phyloP scores from a whole-genome alignment of 2,329 filamentous ascomycete species.

The Arthrobotrys pseudoclavata region DNA sequence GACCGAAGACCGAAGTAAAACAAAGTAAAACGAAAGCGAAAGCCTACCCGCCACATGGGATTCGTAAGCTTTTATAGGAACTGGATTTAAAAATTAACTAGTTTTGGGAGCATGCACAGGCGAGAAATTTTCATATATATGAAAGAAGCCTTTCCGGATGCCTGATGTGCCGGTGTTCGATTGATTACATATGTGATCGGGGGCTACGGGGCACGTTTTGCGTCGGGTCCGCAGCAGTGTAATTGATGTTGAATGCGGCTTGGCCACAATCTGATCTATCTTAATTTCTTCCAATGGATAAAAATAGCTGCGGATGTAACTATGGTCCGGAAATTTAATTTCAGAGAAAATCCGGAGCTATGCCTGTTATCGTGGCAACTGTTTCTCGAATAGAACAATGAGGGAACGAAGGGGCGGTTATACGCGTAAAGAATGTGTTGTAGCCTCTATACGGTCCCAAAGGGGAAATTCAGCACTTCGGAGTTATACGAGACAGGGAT shows the following conservation, averaged over 20 bases:
- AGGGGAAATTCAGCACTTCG: slow-evolving; percentile 40
- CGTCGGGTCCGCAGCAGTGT: slow-evolving; percentile 26
- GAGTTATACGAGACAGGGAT: slow-evolving; percentile 33
- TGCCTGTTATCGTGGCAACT: neutral
- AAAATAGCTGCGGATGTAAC: slow-evolving; percentile 29
- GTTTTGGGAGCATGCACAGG: slow-evolving; percentile 20
- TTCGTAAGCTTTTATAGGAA: slow-evolving; percentile 41
- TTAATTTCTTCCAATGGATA: slow-evolving; percentile 12
- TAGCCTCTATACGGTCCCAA: slow-evolving; percentile 49
- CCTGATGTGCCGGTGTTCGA: slow-evolving; percentile 3
- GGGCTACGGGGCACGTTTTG: slow-evolving; percentile 15
- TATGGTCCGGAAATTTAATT: slow-evolving; percentile 21
- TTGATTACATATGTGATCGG: neutral
- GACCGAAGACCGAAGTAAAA: slow-evolving; percentile 29
- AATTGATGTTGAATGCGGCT: slow-evolving; percentile 35
- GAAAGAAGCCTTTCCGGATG: slow-evolving; percentile 13
- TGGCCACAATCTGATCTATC: slow-evolving; percentile 14
- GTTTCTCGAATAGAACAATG: neutral
- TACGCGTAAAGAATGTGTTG: slow-evolving; percentile 23
- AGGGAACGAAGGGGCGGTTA: neutral
- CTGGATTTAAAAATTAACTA: neutral
- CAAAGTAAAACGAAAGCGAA: slow-evolving; percentile 26
- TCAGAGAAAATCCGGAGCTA: slow-evolving; percentile 12
- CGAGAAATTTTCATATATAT: slow-evolving; percentile 2
- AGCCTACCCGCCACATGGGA: slow-evolving; percentile 21